Evolutionary conservation across 2,329 filamentous ascomycete genomes (phyloP), one percentile per base, ranked within the genome.

Genomic region (Ceratocystis colombiana): DNA sequence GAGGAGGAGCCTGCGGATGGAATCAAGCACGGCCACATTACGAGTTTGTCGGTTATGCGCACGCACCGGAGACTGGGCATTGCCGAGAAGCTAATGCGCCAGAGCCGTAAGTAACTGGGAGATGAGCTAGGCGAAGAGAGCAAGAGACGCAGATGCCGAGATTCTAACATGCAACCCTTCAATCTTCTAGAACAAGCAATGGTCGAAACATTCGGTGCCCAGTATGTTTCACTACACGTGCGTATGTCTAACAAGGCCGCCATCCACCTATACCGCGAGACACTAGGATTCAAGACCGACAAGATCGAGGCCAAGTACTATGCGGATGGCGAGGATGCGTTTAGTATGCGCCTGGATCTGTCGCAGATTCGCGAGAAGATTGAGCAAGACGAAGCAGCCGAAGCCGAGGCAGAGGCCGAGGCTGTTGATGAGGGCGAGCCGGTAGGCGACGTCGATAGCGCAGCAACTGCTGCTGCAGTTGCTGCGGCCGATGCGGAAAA

Each of bases 21-120:
- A 67, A 80, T 96, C 50, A 89, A 88, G 71, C 94, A 97, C 77
- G 94, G 94, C 17, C 94, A 99, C 79, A 97, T 99, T 73, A 99
- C 94, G 59, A 92, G 88, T 71, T 77, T 99, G 73, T 92, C 87
- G 73, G 94, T 99, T 55, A 99, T 97, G 94, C 82, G 94, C 70
- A 99, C 94, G 70, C 94, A 99, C 77, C 80, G 94, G 68, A 79
- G 93, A 65, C 76, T 99, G 68, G 94, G 94, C 0, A 89, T 99
- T 70, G 94, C 94, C 6, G 94, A 99, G 82, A 95, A 96, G 80
- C 79, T 99, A 71, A 99, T 99, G 94, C 82, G 92, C 64, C 94
- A 97, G 80, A 91, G 88, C 72, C 93, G 90, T 95, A 82, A 65
- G 89, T 84, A 15, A 8, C 8, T 3, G 48, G 48, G 10, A 3